A percentile compares a stretch with the other conserved stretches of the same genome.
Conservation (phyloP, 2,329 filamentous ascomycete species). For the Gremmenia infestans region DNA sequence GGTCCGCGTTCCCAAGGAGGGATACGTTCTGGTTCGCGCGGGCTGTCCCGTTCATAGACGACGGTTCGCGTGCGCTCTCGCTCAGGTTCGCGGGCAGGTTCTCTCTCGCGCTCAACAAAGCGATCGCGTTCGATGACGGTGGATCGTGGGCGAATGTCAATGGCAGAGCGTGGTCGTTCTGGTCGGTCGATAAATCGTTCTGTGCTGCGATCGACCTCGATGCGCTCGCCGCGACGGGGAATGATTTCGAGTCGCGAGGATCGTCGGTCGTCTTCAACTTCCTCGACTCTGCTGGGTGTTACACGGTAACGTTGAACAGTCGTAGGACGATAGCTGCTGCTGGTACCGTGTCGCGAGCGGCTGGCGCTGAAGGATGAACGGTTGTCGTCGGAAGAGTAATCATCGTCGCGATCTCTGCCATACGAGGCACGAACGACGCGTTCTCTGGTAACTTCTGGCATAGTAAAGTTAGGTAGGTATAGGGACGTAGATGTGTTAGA, state of each 20-base stretch:
- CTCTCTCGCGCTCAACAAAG: constrained; percentile 23
- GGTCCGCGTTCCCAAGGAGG: constrained; percentile 32
- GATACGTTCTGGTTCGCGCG: constrained; percentile 31
- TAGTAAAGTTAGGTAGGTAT: constrained; percentile 1
- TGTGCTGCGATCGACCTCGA: constrained; percentile 30
- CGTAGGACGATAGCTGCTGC: constrained; percentile 20
- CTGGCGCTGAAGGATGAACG: constrained; percentile 14
- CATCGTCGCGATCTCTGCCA: constrained; percentile 24
- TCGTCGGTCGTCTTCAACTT: constrained; percentile 26
- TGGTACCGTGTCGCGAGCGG: neutral
- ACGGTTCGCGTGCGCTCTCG: constrained; percentile 30
- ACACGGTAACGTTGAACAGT: constrained; percentile 32
- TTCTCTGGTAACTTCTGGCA: constrained; percentile 23
- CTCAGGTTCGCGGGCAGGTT: constrained; percentile 27
- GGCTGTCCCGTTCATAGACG: constrained; percentile 40
- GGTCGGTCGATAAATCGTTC: constrained; percentile 21
- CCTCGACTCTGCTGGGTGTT: constrained; percentile 25
- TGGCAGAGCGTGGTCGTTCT: constrained; percentile 26
- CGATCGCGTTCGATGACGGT: constrained; percentile 19
- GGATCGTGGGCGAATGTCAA: constrained; percentile 23
- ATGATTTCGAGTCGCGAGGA: constrained; percentile 23
- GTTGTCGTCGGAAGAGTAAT: constrained; percentile 30
- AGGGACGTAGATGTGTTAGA: neutral
- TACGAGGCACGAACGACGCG: constrained; percentile 17
- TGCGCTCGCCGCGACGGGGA: constrained; percentile 21